phyloP scores from a whole-genome alignment of 768 basidiomycete genomes.

The Psilocybe cyanescens region DNA sequence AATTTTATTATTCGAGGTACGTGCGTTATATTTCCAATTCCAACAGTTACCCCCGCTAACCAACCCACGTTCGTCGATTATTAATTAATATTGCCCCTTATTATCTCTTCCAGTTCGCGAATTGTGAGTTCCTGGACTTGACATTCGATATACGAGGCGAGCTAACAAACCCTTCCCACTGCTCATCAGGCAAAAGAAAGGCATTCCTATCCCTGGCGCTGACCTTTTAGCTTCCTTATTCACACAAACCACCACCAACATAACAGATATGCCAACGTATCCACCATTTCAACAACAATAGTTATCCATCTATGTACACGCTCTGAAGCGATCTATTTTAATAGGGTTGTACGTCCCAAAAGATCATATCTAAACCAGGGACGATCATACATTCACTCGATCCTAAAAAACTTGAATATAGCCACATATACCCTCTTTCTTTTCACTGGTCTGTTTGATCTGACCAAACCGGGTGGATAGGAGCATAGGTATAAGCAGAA shows the following conservation, averaged over 20 bases:
- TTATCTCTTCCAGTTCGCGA: conserved; percentile 52
- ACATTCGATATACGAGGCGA: neutral
- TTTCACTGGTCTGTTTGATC: neutral
- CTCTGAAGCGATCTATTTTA: neutral
- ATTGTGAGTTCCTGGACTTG: conserved; percentile 42
- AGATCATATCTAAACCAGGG: neutral
- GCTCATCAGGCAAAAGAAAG: conserved; percentile 22
- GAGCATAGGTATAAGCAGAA: neutral
- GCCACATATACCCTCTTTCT: neutral
- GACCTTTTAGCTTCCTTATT: conserved; percentile 17
- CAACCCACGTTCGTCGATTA: conserved; percentile 13
- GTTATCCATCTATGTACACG: neutral
- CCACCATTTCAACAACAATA: conserved; percentile 19
- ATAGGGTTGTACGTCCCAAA: neutral
- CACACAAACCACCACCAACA: conserved; percentile 1
- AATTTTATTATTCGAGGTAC: conserved; percentile 89
- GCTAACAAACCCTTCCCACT: neutral
- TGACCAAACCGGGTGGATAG: neutral
- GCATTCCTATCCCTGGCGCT: conserved; percentile 26
- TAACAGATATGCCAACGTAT: conserved; percentile 10
- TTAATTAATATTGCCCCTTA: neutral
- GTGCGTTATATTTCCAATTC: conserved; percentile 24
- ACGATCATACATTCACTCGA: neutral
- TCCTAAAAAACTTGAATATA: neutral
- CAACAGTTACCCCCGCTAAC: conserved; percentile 7